Base-by-base conservation (phyloP, 176 grass and related monocot genomes). In the Sorghum bicolor region DNA sequence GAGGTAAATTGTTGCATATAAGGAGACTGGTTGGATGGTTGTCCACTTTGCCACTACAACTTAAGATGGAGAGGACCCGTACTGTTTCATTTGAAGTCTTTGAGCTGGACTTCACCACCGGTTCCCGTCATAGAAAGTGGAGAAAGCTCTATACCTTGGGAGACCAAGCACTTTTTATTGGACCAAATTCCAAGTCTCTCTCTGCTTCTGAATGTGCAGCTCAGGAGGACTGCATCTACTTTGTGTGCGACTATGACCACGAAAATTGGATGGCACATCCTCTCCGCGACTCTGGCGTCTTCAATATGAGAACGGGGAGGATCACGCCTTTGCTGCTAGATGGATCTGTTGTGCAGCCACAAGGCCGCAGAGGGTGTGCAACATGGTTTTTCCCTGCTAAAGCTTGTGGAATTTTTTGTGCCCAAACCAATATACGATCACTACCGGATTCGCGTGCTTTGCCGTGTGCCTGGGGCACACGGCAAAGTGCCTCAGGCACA, bases 171-270 rank as follows among this genome's bases (percentile, higher is more conserved):
- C 64, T 84, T 2, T 84, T 77, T 40, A 19, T 84, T 15, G 81
- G 62, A n/a, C 20, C 9, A 36, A 29, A 29, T 15, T 84, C 82
- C 10, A 77, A 57, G 45, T 77, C 45, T 8, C 2, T 72, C 6
- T 7, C 16, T 30, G 72, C 82, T 5, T 10, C 5, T 5, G 33
- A 84, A 47, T 47, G 22, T 20, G 75, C 53, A 50, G 67, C 29
- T 26, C 28, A 28, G 1, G 38, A 72, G 28, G 75, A 79, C 8
- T 86, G 84, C 75, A 72, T 86, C 52, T 86, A 79, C 67, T 86
- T 86, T 13, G 5, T 72, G 8, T 20, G 52, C 6, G 83, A 79
- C n/a, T 63, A 63, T 6, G 4, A 55, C 8, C 52, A 3, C 0
- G 0, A 55, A 55, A 55, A 19, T 55, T 16, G 6, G 14, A 5